phyloP scores from a whole-genome alignment of 805 yeast species.

The Priceomyces carsonii region DNA sequence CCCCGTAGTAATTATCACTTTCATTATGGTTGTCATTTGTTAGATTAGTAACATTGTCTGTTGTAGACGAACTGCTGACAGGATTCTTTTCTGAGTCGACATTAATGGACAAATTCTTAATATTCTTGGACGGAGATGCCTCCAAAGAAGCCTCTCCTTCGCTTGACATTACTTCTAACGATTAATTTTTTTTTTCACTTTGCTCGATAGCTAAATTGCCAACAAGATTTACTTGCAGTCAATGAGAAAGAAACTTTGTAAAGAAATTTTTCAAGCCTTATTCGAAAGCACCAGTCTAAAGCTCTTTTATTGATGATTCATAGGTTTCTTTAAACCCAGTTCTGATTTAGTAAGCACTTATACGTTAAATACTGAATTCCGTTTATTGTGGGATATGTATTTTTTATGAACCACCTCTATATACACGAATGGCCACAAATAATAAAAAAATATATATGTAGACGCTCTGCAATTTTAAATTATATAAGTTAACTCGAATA shows the following conservation, averaged over 20 bases:
- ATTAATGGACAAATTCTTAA: slow-evolving; percentile 10
- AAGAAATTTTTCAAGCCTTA: too few species aligned
- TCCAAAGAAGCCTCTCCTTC: slow-evolving; percentile 2
- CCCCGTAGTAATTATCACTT: background rate
- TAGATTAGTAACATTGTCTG: too few species aligned
- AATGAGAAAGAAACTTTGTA: too few species aligned
- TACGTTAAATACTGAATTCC: too few species aligned
- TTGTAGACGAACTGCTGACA: too few species aligned
- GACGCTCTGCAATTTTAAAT: too few species aligned
- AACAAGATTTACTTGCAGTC: background rate
- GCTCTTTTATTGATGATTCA: too few species aligned
- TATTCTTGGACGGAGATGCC: slow-evolving; percentile 7
- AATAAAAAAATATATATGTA: too few species aligned
- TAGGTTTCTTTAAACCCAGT: too few species aligned
- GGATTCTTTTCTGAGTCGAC: background rate
- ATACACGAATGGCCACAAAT: slow-evolving; percentile 5
- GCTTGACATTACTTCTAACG: slow-evolving; percentile 5
- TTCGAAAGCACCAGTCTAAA: too few species aligned
- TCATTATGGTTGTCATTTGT: slow-evolving; percentile 1
- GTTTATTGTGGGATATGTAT: slow-evolving; percentile 1
- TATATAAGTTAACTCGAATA: too few species aligned
- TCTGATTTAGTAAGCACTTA: too few species aligned
- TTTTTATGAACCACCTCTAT: slow-evolving; percentile 1
- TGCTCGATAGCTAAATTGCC: background rate
- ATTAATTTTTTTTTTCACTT: background rate